Evolutionary conservation across 495 filamentous ascomycete species (phyloP), one percentile per base, ranked within the genome.

Genomic region (Trichoderma reesei): DNA sequence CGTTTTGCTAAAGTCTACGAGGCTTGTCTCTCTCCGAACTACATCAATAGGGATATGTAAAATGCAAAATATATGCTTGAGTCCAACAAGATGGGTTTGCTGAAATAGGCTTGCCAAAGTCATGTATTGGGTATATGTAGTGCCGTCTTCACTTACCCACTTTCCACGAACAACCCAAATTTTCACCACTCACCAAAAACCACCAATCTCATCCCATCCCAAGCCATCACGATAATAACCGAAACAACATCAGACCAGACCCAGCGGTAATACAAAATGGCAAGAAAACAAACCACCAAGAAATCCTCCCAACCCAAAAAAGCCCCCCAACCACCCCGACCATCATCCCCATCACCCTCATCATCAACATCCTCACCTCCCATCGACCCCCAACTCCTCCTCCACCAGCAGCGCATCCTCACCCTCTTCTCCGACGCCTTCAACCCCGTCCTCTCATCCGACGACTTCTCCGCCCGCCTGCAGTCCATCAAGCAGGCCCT

Each of bases 401-500:
- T 81, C 41, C 73, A 90, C 4, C 89, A 94, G 66, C 92, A 96
- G 69, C 76, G 79, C 20, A 78, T 92, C 11, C 79, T 96, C n/a
- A 82, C 92, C 65, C 76, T 93, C 67, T 96, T 96, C 80, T 80
- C 78, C 63, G 72, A 77, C 62, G 76, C 88, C 8, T 87, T 95
- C 63, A 64, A 73, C 37, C 69, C 73, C 1, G 66, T 80, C 9
- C 74, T 83, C 20, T 64, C 73, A 14, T 73, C 70, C 11, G 41
- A 69, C 14, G 68, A 64, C 60, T 76, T 81, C 67, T 48, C 64
- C 11, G 51, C 78, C 18, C 74, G 83, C 2, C 78, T 97, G 7
- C 94, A 97, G 71, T 80, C 83, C 20, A 82, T 98, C 33, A 98
- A 98, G 71, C 75, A 82, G 6, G 88, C 92, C 64, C 79, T 98